Base-by-base conservation (phyloP, 805 yeast species). In the Saturnispora zaruensis region DNA sequence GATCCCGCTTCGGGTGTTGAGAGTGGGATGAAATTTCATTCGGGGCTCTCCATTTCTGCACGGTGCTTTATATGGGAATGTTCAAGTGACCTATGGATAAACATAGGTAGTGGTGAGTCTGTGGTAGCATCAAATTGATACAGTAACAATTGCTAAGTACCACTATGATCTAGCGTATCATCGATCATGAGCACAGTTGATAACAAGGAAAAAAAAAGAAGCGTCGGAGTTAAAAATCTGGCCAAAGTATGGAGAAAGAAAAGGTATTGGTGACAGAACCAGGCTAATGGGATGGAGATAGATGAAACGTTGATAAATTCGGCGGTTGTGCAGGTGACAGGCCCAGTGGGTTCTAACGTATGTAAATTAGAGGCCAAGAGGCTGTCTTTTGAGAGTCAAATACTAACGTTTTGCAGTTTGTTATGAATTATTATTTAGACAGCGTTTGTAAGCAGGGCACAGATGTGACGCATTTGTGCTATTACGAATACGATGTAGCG, bases 341-440 rank as follows among this genome's bases (percentile, higher is more conserved):
- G 32, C 4, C 32, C 32, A 11, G 14, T 28, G 32, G 32, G 32
- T 4, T 14, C 32, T 14, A 28, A 28, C 13, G 32, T 28, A 28
- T 28, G 32, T 28, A 28, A 14, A 9, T 11, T 4, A 28, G 13
- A 5, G 32, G 13, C 13, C 13, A 2, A 28, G 13, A 28, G 2
- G 32, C 32, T n/a, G 5, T 14, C 9, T 13, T 28, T 28, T 4
- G n/a, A 28, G 13, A 28, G 32, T 28, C 5, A 11, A 28, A 11
- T 28, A 28, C 32, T 24, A 25, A 14, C 30, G 25, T 11, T 8
- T 14, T 16, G 18, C n/a, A 60, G 62, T 50, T 59, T 41, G 51
- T 50, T 2, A 54, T 59, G 5, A 45, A 41, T 14, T 58, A 55
- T 30, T 62, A 59, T 25, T 45, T 57, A 24, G 24, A 16, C 6